Evolutionary conservation across 1,284 basidiomycete genomes (phyloP), one percentile per base, ranked within the genome.

Genomic region (Cryptococcus jaspeensis): DNA sequence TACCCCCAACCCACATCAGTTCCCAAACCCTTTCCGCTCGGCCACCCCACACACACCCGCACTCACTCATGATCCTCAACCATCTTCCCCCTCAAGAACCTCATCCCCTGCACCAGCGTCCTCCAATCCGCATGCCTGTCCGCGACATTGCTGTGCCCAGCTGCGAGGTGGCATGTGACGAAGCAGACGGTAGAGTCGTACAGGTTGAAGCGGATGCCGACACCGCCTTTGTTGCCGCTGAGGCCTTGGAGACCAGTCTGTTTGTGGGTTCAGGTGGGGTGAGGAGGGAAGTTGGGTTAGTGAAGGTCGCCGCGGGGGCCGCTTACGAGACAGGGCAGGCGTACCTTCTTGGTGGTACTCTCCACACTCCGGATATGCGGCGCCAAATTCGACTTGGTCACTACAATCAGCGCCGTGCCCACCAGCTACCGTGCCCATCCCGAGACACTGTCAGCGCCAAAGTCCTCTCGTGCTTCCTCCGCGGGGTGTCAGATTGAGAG

Each of bases 151-250:
- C 82, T 74, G 67, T 95, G 92, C 3, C 96, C 96, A 6, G 96
- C 94, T 15, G 96, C 93, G 46, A 99, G 83, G 77, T 99, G 96
- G 54, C 72, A 72, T 0, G 95, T 97, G 66, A 99, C 80, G 78
- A 99, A 93, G 78, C 96, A 99, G 67, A 99, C 87, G 47, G 84
- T 88, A 6, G 93, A 90, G 71, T 96, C 92, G 67, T 88, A 84
- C 65, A 91, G 89, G 42, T 97, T 88, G 58, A 99, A 81, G 20
- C 96, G 87, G 63, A 99, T 90, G 2, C 88, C 93, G 7, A 96
- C 90, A 11, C 92, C 94, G 22, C 91, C 91, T 78, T 95, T 99
- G 79, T 99, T 99, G 22, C 96, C 96, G 5, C 91, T 92, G 84
- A 99, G 92, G 15, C 96, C 96, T 55, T 92, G 86, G 39, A 99